phyloP scores from a whole-genome alignment of 371 early-diverging fungal genomes.

The Actinomucor elegans region DNA sequence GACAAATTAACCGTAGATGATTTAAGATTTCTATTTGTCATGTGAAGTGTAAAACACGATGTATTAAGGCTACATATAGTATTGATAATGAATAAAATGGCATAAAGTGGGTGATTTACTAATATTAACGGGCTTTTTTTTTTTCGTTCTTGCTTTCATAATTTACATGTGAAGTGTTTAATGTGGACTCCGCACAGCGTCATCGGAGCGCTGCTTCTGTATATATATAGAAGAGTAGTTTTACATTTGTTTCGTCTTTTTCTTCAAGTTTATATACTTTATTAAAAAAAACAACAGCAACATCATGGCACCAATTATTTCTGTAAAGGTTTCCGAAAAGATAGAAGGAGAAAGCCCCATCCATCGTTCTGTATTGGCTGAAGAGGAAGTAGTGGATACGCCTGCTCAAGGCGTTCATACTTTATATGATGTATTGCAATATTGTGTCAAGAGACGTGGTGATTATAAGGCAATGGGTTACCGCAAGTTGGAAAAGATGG shows the following conservation, averaged over 20 bases:
- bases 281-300: not conserved
- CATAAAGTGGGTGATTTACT: no score
- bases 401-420: slow-evolving; percentile 64
- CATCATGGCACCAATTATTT: not conserved
- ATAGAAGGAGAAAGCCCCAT: slow-evolving; percentile 45
- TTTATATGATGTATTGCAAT: slow-evolving; percentile 67
- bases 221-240: not conserved
- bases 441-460: slow-evolving; percentile 50
- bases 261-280: not conserved
- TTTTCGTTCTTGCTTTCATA: no score
- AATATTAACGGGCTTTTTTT: no score
- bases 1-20: slow-evolving; percentile 81
- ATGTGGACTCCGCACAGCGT: no score
- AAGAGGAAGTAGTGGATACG: slow-evolving; percentile 49
- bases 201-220: not conserved
- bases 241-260: not conserved
- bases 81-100: no score
- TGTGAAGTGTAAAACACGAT: no score
- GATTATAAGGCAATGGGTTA: slow-evolving; percentile 61
- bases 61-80: no score
- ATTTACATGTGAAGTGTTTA: no score
- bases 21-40: slow-evolving; percentile 82
- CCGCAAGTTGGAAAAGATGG: slow-evolving; percentile 62
- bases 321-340: slow-evolving; percentile 4
- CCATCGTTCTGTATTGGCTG: slow-evolving; percentile 56